A percentile compares a stretch with the other conserved stretches of the same genome.
These are phyloP conservation scores for Coriaria nepalensis DNA, from an alignment of 306 rosid genomes.

Conservation along the genomic window DNA sequence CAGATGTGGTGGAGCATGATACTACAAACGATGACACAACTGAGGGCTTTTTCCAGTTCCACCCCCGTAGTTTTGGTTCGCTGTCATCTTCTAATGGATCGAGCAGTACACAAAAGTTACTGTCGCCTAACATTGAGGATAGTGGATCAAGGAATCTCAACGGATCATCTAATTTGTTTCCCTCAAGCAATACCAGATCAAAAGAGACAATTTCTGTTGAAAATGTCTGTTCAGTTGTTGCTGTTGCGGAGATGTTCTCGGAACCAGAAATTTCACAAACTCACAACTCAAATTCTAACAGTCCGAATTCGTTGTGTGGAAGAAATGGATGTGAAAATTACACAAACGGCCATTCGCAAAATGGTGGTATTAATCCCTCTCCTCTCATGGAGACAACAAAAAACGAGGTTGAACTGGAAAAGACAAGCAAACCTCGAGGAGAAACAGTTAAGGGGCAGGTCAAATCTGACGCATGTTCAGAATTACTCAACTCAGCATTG, in stretches of 20 bases:
- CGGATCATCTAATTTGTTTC: slow-evolving; percentile 31
- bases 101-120: slow-evolving; percentile 34
- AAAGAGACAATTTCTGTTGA: slow-evolving; percentile 27
- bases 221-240: slow-evolving; percentile 27
- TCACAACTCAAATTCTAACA: slow-evolving; percentile 16
- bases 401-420: slow-evolving; percentile 20
- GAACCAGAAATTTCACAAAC: slow-evolving; percentile 32
- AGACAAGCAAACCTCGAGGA: slow-evolving; percentile 18
- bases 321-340: slow-evolving; percentile 18
- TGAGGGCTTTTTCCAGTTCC: slow-evolving; percentile 78
- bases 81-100: slow-evolving; percentile 64
- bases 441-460: slow-evolving; percentile 24
- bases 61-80: slow-evolving; percentile 75
- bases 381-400: slow-evolving; percentile 14
- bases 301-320: slow-evolving; percentile 15
- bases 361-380: slow-evolving; percentile 23
- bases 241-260: slow-evolving; percentile 19
- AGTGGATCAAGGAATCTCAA: slow-evolving; percentile 35
- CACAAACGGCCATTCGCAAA: slow-evolving; percentile 17
- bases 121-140: slow-evolving; percentile 33
- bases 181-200: slow-evolving; percentile 14
- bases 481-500: slow-evolving; percentile 20
- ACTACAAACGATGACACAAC: slow-evolving; percentile 34
- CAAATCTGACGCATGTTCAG: slow-evolving; percentile 23
- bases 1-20: slow-evolving; percentile 45